Evolutionary conservation across 2,329 filamentous ascomycete species (phyloP).

Genomic region (Pezicula neosporulosa): DNA sequence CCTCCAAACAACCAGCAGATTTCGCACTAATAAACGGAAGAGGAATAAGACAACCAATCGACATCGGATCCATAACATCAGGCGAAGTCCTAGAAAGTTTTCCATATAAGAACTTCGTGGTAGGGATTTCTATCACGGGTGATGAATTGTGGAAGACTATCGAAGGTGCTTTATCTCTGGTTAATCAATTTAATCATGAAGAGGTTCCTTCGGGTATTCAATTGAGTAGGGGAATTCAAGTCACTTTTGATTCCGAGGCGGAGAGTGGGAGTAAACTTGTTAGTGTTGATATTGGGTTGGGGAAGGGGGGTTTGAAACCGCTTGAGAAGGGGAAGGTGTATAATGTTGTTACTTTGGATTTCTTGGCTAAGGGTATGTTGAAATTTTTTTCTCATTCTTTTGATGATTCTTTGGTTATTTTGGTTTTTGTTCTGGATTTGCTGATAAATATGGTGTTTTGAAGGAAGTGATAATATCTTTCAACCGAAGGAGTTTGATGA

Average conservation of each 20-base stretch:
- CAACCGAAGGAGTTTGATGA: no score
- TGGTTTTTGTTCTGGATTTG: no score
- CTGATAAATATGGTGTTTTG: no score
- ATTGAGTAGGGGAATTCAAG: constrained; percentile 50
- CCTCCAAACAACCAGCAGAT: constrained; percentile 34
- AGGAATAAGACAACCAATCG: constrained; percentile 61
- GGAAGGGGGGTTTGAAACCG: constrained; percentile 39
- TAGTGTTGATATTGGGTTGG: constrained; percentile 28
- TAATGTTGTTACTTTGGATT: constrained; percentile 58
- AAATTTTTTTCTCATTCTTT: not conserved
- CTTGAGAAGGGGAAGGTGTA: constrained; percentile 47
- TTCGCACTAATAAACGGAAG: constrained; percentile 58
- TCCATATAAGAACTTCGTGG: constrained; percentile 62
- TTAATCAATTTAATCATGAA: constrained; percentile 51
- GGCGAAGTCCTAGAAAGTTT: constrained; percentile 61
- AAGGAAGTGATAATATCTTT: no score
- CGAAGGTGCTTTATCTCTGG: constrained; percentile 51
- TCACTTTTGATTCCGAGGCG: constrained; percentile 53
- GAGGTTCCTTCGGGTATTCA: constrained; percentile 57
- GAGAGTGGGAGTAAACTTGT: constrained; percentile 48
- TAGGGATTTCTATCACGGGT: constrained; percentile 52
- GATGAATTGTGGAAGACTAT: constrained; percentile 51
- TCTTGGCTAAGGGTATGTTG: constrained; percentile 44
- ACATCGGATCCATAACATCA: constrained; percentile 55
- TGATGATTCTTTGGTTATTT: no score